A percentile compares a stretch with the other conserved stretches of the same genome.
These are phyloP conservation scores for Blastocrithidia nonstop DNA, from an alignment of 208 protist genomes.

Conservation along the genomic window DNA sequence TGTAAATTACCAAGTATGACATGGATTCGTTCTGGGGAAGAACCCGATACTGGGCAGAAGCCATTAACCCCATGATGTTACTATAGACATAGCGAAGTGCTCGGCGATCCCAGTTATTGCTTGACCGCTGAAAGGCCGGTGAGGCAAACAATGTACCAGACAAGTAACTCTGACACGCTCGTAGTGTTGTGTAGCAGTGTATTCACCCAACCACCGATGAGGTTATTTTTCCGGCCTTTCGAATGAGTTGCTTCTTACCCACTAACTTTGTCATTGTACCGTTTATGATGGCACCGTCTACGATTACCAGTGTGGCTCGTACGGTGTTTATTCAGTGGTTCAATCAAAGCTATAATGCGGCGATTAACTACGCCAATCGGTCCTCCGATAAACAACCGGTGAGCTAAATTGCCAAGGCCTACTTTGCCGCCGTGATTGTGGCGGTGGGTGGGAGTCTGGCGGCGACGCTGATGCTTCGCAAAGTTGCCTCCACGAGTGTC, in stretches of 20 bases:
- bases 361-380: conserved; percentile 90
- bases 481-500: conserved; percentile 24
- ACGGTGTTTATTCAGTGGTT: conserved; percentile 85
- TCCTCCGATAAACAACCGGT: conserved; percentile 78
- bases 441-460: conserved; percentile 39
- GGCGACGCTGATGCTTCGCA: conserved; percentile 45
- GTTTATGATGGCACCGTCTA: conserved; percentile 80
- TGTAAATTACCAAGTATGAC: conserved; percentile 56
- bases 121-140: conserved; percentile 29
- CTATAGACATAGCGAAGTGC: conserved; percentile 41
- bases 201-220: conserved; percentile 86
- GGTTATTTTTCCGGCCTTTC: conserved; percentile 72
- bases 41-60: conserved; percentile 69
- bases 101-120: conserved; percentile 20
- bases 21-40: conserved; percentile 66
- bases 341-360: conserved; percentile 89
- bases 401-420: conserved; percentile 63
- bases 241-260: conserved; percentile 87
- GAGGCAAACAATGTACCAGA: conserved; percentile 13
- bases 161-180: conserved; percentile 76
- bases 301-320: conserved; percentile 34
- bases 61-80: conserved; percentile 62
- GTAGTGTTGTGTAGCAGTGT: conserved; percentile 65
- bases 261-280: conserved; percentile 84
- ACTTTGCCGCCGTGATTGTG: conserved; percentile 56